A percentile compares a stretch with the other conserved stretches of the same genome.
These are phyloP conservation scores for Saksenaea vasiformis DNA, from an alignment of 371 early-diverging fungal genomes.

Conservation along the genomic window DNA sequence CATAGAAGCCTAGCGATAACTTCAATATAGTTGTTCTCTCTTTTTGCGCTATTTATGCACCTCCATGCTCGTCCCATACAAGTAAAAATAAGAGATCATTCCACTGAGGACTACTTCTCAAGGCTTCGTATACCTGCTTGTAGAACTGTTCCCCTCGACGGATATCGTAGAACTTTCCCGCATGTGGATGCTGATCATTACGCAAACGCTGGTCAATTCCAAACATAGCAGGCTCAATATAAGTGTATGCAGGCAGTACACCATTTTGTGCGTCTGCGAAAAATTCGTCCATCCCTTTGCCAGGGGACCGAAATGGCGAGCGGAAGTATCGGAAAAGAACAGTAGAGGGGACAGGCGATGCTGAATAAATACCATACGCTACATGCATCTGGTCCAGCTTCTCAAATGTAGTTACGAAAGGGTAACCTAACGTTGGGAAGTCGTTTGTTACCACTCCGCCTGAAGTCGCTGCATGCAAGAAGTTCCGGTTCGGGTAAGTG, in stretches of 20 bases:
- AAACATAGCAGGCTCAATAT: slow-evolving; percentile 23
- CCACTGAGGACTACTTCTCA: slow-evolving; percentile 26
- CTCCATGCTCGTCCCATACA: slow-evolving; percentile 24
- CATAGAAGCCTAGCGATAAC: slow-evolving; percentile 9
- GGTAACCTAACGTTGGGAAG: slow-evolving; percentile 17
- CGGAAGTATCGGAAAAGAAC: slow-evolving; percentile 21
- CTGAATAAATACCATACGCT: slow-evolving; percentile 15
- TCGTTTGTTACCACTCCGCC: slow-evolving; percentile 20
- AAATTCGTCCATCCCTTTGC: slow-evolving; percentile 14
- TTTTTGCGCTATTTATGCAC: neutral
- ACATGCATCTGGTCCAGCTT: slow-evolving; percentile 10
- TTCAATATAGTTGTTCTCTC: too few species aligned
- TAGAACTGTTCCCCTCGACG: slow-evolving; percentile 24
- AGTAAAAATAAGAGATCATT: slow-evolving; percentile 18
- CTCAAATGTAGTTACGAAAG: slow-evolving; percentile 15
- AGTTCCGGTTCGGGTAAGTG: slow-evolving; percentile 28
- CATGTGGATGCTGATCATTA: slow-evolving; percentile 27
- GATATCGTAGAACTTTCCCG: slow-evolving; percentile 17
- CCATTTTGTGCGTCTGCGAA: slow-evolving; percentile 17
- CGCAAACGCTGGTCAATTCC: slow-evolving; percentile 15
- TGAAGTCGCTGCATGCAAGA: slow-evolving; percentile 26
- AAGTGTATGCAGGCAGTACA: slow-evolving; percentile 12
- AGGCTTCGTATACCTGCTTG: slow-evolving; percentile 29
- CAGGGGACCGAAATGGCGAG: slow-evolving; percentile 5
- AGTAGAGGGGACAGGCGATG: slow-evolving; percentile 17